Conservation (phyloP, 2,329 filamentous ascomycete genomes). For the Ophiocordyceps australis region DNA sequence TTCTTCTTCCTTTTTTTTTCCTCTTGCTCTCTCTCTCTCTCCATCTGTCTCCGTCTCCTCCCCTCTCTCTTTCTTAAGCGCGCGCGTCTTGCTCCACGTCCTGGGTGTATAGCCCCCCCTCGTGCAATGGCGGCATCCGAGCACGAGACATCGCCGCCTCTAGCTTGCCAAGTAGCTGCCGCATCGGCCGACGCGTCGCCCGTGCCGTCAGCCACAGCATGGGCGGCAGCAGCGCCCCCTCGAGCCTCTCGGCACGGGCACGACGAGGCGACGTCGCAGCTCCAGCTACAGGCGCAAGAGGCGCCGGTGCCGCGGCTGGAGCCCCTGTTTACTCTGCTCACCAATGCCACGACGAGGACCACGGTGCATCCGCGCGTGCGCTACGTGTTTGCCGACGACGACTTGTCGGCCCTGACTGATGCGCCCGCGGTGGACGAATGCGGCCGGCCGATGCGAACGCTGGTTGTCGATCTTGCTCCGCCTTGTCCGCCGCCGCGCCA, state of each 20-base stretch:
- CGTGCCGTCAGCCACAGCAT: neutral
- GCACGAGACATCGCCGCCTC: neutral
- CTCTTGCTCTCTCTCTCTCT: too few species aligned
- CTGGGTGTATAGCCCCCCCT: too few species aligned
- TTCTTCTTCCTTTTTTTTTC: too few species aligned
- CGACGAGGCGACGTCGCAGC: constrained; percentile 3
- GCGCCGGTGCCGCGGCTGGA: constrained; percentile 34
- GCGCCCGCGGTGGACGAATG: constrained; percentile 27
- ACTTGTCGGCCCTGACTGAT: constrained; percentile 52
- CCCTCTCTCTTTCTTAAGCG: too few species aligned
- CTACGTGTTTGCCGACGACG: constrained; percentile 89
- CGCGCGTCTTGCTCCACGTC: too few species aligned
- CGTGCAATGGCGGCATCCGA: too few species aligned
- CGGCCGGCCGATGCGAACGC: constrained; percentile 18
- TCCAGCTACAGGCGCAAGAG: too few species aligned
- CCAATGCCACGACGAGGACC: constrained; percentile 53
- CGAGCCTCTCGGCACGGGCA: too few species aligned
- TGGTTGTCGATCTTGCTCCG: constrained; percentile 36
- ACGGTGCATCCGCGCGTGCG: constrained; percentile 74
- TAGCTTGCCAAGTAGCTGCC: neutral
- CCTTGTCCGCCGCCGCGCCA: too few species aligned
- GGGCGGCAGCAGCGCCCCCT: constrained; percentile 1
- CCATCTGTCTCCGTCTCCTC: too few species aligned
- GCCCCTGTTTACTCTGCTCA: constrained; percentile 73
- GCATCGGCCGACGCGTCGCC: neutral